Percentiles rank a stretch among this genome's conserved stretches.
Evolutionary conservation across 1,284 basidiomycete genomes (phyloP).

Genomic region (Athelia sp.): DNA sequence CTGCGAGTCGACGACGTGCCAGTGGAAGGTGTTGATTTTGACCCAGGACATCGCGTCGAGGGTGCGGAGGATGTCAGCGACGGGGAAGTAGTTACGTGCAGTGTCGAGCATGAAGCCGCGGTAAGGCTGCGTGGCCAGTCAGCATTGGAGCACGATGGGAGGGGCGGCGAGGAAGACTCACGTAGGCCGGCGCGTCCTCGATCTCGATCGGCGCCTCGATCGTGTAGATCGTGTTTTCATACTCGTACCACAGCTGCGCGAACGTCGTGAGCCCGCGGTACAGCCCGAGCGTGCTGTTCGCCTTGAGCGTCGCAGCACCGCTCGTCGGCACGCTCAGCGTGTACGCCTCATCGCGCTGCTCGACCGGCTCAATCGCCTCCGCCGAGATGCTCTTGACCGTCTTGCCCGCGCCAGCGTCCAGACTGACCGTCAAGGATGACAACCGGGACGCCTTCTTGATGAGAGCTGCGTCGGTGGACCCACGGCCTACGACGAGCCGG

Average conservation of each 20-base stretch:
- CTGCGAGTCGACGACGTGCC: slow-evolving; percentile 68
- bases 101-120: slow-evolving; percentile 86
- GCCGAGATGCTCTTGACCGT: slow-evolving; percentile 37
- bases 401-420: slow-evolving; percentile 24
- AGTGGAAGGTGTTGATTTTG: slow-evolving; percentile 70
- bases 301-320: slow-evolving; percentile 57
- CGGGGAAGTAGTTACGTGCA: slow-evolving; percentile 65
- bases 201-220: slow-evolving; percentile 57
- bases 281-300: slow-evolving; percentile 73
- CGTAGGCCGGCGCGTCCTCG: slow-evolving; percentile 61
- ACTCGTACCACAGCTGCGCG: slow-evolving; percentile 70
- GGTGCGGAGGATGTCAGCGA: slow-evolving; percentile 63
- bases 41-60: slow-evolving; percentile 85
- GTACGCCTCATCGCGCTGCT: slow-evolving; percentile 63
- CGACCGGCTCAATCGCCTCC: slow-evolving; percentile 52
- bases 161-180: slow-evolving; percentile 35
- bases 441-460: slow-evolving; percentile 26
- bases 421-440: slow-evolving; percentile 34
- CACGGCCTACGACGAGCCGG: slow-evolving; percentile 36
- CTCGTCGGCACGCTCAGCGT: slow-evolving; percentile 55
- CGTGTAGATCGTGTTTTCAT: slow-evolving; percentile 45
- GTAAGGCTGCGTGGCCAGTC: slow-evolving; percentile 44
- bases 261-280: slow-evolving; percentile 83
- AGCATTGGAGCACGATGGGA: neutral
- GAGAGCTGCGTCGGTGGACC: slow-evolving; percentile 30